A percentile compares a stretch with the other conserved stretches of the same genome.
Conservation (phyloP, 2,329 filamentous ascomycete genomes). For the Colletotrichum sp. region DNA sequence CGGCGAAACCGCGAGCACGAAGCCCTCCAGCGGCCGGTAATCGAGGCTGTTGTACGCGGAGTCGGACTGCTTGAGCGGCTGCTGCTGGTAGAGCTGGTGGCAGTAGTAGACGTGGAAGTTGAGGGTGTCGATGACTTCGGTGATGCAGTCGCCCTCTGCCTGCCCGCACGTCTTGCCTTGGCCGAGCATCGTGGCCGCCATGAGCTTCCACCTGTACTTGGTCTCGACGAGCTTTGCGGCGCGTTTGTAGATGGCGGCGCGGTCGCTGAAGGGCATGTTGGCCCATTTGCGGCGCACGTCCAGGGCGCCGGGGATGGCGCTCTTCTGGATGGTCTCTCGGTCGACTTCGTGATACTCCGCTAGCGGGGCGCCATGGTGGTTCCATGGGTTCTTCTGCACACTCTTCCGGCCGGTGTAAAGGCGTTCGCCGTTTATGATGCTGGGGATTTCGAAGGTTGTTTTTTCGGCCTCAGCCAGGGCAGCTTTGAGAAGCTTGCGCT, state of each 20-base stretch:
- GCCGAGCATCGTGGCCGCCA: neutral
- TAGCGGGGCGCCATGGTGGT: neutral
- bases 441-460: neutral
- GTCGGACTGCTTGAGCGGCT: neutral
- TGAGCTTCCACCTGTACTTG: neutral
- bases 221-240: neutral
- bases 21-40: neutral
- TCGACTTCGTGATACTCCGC: neutral
- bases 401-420: neutral
- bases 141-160: neutral
- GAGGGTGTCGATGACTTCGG: neutral
- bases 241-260: neutral
- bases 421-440: neutral
- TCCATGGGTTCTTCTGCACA: neutral
- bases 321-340: neutral
- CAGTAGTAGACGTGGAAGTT: neutral
- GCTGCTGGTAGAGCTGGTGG: neutral
- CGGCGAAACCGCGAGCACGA: neutral
- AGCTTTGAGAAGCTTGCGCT: neutral
- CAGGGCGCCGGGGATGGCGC: neutral
- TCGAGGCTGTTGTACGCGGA: neutral
- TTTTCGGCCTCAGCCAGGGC: neutral
- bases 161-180: neutral
- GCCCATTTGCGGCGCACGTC: neutral
- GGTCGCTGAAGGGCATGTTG: neutral